Percentiles rank a stretch among this genome's conserved stretches.
These are phyloP conservation scores for Hansenula sp. DNA, from an alignment of 1,139 yeast genomes.

Conservation along the genomic window DNA sequence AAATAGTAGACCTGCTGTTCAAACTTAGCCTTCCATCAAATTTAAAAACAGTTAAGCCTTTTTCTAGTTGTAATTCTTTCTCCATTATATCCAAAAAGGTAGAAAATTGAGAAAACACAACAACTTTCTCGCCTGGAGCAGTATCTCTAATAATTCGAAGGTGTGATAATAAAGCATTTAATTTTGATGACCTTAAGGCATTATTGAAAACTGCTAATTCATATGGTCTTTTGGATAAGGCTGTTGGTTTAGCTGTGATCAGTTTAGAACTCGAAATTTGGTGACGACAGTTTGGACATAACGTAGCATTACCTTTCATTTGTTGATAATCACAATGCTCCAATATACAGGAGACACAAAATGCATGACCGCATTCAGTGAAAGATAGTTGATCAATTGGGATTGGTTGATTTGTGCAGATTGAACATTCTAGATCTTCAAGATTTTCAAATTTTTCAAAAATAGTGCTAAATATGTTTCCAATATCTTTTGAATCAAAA, in stretches of 20 bases:
- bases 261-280: constrained; percentile 18
- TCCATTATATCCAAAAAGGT: constrained; percentile 76
- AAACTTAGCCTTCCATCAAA: constrained; percentile 81
- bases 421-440: constrained; percentile 73
- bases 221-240: constrained; percentile 2
- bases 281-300: constrained; percentile 59
- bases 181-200: constrained; percentile 57
- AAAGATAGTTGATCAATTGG: constrained; percentile 52
- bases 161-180: constrained; percentile 65
- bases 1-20: constrained; percentile 59
- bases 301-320: constrained; percentile 20
- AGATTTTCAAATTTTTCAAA: constrained; percentile 33
- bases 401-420: constrained; percentile 71
- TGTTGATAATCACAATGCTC: constrained; percentile 54
- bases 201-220: constrained; percentile 21
- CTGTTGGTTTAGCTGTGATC: constrained; percentile 15
- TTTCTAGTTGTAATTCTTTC: constrained; percentile 45
- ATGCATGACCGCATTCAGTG: constrained; percentile 80
- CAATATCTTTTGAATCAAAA: constrained; percentile 22
- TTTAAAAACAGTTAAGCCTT: constrained; percentile 50
- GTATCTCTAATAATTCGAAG: constrained; percentile 49
- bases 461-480: constrained; percentile 32
- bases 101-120: constrained; percentile 91
- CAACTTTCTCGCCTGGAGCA: constrained; percentile 65
- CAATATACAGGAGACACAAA: constrained; percentile 70